phyloP scores from a whole-genome alignment of 23 red algal species.

The Gracilaria caudata region DNA sequence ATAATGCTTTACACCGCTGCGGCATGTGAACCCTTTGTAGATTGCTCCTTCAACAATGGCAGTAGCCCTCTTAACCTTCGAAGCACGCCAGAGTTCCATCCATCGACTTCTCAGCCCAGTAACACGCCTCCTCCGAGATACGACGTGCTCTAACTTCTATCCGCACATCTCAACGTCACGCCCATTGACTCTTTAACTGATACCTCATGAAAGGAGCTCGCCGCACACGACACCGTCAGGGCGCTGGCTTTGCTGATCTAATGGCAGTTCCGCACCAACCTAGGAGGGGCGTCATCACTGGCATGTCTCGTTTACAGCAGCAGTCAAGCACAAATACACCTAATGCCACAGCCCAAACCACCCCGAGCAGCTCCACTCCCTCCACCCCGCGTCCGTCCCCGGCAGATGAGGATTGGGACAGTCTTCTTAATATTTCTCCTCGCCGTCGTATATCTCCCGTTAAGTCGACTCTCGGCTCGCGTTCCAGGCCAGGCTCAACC shows the following conservation, averaged over 20 bases:
- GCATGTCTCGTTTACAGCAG: slow-evolving; percentile 26
- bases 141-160: not conserved
- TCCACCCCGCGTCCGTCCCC: slow-evolving; percentile 30
- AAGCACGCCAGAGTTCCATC: not conserved
- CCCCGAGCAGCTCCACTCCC: slow-evolving; percentile 32
- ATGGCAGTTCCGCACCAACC: slow-evolving; percentile 23
- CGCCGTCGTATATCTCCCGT: slow-evolving; percentile 41
- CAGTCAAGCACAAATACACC: slow-evolving; percentile 8
- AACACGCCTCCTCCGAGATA: not conserved
- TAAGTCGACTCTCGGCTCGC: slow-evolving; percentile 20
- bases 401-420: slow-evolving; percentile 45
- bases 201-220: slow-evolving; percentile 64
- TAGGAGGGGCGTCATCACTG: slow-evolving; percentile 43
- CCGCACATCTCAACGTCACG: not conserved
- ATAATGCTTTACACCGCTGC: not conserved
- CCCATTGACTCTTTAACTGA: slow-evolving; percentile 9
- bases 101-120: not conserved
- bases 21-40: too few species aligned
- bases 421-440: slow-evolving; percentile 32
- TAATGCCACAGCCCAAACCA: not conserved
- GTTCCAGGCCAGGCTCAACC: slow-evolving; percentile 13
- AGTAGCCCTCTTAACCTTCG: not conserved
- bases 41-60: not conserved
- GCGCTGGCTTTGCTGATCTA: slow-evolving; percentile 52
- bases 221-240: slow-evolving; percentile 33